A percentile compares a stretch with the other conserved stretches of the same genome.
phyloP scores from a whole-genome alignment of 176 grass and related monocot species.

The Avena eriantha region DNA sequence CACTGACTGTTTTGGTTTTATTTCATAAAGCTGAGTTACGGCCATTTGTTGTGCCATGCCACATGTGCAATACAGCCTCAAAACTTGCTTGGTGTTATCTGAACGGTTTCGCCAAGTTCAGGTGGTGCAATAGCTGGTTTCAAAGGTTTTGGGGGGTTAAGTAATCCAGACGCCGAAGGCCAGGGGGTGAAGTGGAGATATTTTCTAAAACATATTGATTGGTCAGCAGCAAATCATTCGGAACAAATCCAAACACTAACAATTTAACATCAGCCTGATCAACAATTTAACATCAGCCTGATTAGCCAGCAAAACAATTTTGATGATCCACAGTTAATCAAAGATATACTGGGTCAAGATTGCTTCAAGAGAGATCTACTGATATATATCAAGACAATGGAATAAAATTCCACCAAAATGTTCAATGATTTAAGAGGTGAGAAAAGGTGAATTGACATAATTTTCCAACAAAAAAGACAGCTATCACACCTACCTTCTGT shows the following conservation, averaged over 20 bases:
- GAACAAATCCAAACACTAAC: neutral
- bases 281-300: neutral
- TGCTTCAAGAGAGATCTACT: neutral
- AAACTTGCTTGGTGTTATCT: neutral
- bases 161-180: neutral
- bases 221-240: neutral
- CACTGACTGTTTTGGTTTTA: neutral
- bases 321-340: neutral
- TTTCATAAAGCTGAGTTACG: neutral
- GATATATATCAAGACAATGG: neutral
- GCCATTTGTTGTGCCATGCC: neutral
- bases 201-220: neutral
- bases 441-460: neutral
- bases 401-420: conserved; percentile 23
- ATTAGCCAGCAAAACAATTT: neutral
- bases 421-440: neutral
- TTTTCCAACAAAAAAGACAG: neutral
- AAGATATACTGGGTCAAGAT: conserved; percentile 3
- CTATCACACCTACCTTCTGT: neutral
- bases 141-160: neutral
- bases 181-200: neutral
- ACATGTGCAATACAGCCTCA: neutral
- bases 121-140: neutral
- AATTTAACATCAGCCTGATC: neutral
- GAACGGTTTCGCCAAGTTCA: neutral